Evolutionary conservation across 805 yeast species (phyloP).

Genomic region (Yarrowia bubula): DNA sequence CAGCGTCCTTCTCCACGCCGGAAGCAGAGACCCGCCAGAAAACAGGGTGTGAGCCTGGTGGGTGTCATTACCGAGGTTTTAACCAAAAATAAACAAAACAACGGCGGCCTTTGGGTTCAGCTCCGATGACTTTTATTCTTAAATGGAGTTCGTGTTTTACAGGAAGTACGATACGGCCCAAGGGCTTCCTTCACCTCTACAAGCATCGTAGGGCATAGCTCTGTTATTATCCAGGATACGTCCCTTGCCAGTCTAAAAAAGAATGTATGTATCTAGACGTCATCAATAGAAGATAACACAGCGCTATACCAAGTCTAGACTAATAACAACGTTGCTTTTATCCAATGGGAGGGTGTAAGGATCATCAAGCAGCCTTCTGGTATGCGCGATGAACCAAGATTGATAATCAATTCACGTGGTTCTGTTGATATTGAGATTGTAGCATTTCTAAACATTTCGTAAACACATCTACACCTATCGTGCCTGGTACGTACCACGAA

Average conservation of each 20-base stretch:
- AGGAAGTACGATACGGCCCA: no score
- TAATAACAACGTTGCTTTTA: neutral
- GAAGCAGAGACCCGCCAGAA: slow-evolving; percentile 1
- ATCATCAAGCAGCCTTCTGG: slow-evolving; percentile 5
- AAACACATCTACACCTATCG: no score
- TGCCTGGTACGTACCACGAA: no score
- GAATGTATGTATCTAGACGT: neutral
- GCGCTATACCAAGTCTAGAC: no score
- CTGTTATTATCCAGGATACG: neutral
- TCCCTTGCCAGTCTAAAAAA: neutral
- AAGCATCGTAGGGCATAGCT: no score
- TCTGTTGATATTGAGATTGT: no score
- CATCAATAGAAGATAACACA: neutral
- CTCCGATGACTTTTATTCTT: no score
- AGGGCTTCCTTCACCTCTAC: no score
- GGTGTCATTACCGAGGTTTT: slow-evolving; percentile 13
- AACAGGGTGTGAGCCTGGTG: neutral
- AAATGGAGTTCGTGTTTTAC: no score
- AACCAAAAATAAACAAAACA: neutral
- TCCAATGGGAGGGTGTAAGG: neutral
- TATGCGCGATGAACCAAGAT: neutral
- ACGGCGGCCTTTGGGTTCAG: neutral
- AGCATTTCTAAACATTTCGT: no score
- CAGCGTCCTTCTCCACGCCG: neutral
- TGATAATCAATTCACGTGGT: no score